Base-by-base conservation (phyloP, 352 stramenopile genomes). In the Phytophthora macrochlamydospora region DNA sequence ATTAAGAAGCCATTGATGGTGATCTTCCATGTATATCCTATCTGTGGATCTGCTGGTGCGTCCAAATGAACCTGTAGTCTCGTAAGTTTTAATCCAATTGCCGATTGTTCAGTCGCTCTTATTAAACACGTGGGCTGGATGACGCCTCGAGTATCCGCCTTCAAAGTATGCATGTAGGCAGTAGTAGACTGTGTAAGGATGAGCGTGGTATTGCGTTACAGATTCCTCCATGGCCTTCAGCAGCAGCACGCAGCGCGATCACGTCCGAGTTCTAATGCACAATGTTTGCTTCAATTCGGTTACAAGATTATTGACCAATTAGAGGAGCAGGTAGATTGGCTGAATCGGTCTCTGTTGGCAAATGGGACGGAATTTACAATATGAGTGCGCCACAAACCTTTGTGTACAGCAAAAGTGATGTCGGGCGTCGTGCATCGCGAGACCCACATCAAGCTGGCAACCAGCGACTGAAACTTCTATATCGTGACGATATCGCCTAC, bases 71-170 rank as follows among this genome's bases (percentile, higher is more conserved):
- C 18, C 30, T 75, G n/a, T 18, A 57, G 70, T 12, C 31, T 75
- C 56, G 37, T 71, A 67, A 0, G 35, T 18, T 1, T 46, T 13
- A 28, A 75, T 70, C 56, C 57, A 75, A 56, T 74, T 67, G 38
- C 35, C 24, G 8, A 63, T 67, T n/a, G 52, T 72, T 5, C 32
- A 12, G 30, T 64, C 64, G 2, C 14, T 58, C 51, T 74, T 74
- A 45, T 56, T 57, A 32, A 58, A 69, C 2, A 74, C 18, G 13
- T 52, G 30, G 2, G 56, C 61, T 5, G 69, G 51, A 2, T 65
- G 7, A 14, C 35, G 24, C 12, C 30, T 52, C 2, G 28, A 31
- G 48, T 59, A 63, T 2, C 60, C 54, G 11, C 69, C 55, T 7
- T 38, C 58, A 52, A 59, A 74, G 32, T 53, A 61, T 6, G 31